Conservation (phyloP, 176 grass and related monocot genomes). For the Carex kokanica region DNA sequence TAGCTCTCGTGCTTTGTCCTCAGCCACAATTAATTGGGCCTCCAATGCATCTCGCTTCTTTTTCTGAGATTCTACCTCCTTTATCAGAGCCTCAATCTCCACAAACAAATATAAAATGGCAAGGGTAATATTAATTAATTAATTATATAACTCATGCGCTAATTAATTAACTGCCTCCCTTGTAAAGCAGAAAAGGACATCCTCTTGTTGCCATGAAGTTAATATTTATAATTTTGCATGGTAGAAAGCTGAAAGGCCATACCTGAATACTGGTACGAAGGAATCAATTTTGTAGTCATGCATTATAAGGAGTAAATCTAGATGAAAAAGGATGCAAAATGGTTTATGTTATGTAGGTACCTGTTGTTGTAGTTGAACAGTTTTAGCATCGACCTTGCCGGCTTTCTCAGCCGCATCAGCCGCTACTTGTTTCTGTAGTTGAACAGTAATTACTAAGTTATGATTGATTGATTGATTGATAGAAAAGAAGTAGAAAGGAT, state of each 20-base stretch:
- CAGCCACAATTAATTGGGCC: constrained; percentile 39
- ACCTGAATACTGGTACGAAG: neutral
- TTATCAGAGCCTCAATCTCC: constrained; percentile 61
- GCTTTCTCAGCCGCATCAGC: too few species aligned
- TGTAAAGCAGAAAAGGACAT: neutral
- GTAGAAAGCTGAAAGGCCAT: too few species aligned
- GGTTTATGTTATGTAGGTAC: too few species aligned
- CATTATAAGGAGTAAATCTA: neutral
- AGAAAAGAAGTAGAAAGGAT: neutral
- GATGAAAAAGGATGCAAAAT: too few species aligned
- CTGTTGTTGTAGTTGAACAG: too few species aligned
- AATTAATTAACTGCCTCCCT: neutral
- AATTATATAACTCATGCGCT: neutral
- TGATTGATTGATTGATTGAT: too few species aligned
- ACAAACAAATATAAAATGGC: constrained; percentile 14
- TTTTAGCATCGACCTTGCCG: too few species aligned
- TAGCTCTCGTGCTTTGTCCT: constrained; percentile 61
- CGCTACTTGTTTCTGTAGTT: too few species aligned
- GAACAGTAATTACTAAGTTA: too few species aligned
- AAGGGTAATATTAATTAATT: constrained; percentile 15
- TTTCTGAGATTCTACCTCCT: constrained; percentile 44
- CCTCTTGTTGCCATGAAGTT: too few species aligned
- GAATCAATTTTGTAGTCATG: neutral
- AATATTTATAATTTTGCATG: too few species aligned
- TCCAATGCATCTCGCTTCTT: constrained; percentile 47